Evolutionary conservation across 1,284 basidiomycete genomes (phyloP).

Genomic region (Tilletia indica): DNA sequence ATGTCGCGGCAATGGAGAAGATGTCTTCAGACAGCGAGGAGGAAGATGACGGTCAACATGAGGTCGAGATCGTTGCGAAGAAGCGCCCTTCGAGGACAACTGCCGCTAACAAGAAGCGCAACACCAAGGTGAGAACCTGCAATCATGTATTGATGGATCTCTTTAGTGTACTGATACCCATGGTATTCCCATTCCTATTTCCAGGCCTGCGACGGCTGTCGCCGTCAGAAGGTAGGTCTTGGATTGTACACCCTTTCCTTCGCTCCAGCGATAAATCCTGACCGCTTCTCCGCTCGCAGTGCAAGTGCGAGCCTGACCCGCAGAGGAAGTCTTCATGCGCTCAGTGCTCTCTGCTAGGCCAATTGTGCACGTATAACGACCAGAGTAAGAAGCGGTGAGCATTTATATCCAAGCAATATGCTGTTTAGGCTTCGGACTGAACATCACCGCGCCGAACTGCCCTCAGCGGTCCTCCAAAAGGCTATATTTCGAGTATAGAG

Average conservation of each 20-base stretch:
- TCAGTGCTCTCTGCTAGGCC: constrained; percentile 7
- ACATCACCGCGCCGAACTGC: background rate
- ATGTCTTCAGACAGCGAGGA: background rate
- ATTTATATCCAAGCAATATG: background rate
- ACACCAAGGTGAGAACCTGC: background rate
- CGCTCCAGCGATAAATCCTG: no score
- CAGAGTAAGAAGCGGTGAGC: constrained; percentile 15
- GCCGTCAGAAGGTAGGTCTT: constrained; percentile 1
- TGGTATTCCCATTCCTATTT: background rate
- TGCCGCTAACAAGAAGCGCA: background rate
- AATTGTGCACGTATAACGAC: constrained; percentile 9
- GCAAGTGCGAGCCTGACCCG: constrained; percentile 10
- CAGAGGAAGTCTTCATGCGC: background rate
- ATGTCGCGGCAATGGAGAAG: background rate
- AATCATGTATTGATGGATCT: background rate
- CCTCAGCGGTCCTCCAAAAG: constrained; percentile 72
- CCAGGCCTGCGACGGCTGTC: constrained; percentile 4
- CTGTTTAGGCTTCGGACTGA: background rate
- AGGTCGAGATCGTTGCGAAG: background rate
- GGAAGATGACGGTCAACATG: background rate
- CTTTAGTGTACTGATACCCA: background rate
- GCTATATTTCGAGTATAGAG: constrained; percentile 86
- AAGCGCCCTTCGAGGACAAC: background rate
- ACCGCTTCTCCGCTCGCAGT: constrained; percentile 1
- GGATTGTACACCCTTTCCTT: no score